Evolutionary conservation across 208 protist species (phyloP).

Genomic region (Leishmania mexicana): DNA sequence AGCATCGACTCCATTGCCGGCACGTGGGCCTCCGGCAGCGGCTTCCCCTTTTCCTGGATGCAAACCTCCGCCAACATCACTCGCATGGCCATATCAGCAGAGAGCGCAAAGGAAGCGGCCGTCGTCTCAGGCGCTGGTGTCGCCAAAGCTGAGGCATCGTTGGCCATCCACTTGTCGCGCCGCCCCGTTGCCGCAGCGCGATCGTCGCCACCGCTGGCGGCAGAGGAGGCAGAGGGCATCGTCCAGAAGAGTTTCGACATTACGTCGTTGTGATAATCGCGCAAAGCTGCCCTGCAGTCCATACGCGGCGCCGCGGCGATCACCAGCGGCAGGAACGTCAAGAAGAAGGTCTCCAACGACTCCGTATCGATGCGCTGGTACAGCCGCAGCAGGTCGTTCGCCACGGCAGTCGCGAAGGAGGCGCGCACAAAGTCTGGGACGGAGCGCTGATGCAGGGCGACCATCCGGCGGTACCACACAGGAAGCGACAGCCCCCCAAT

Average conservation of each 20-base stretch:
- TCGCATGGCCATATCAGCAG: conserved; percentile 12
- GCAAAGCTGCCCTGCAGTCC: neutral
- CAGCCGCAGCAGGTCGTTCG: conserved; percentile 38
- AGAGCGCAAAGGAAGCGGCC: conserved; percentile 8
- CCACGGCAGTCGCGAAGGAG: conserved; percentile 26
- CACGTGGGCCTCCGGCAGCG: conserved; percentile 18
- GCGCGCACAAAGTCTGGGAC: conserved; percentile 39
- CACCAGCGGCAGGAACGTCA: conserved; percentile 7
- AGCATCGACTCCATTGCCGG: conserved; percentile 21
- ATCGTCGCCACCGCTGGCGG: neutral
- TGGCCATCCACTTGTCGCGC: conserved; percentile 13
- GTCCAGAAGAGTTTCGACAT: conserved; percentile 17
- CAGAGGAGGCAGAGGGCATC: neutral
- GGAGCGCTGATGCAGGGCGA: conserved; percentile 29
- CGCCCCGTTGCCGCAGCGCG: neutral
- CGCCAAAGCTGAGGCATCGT: neutral
- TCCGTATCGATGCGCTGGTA: conserved; percentile 48
- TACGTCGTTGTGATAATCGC: conserved; percentile 11
- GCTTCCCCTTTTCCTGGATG: conserved; percentile 11
- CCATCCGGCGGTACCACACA: conserved; percentile 20
- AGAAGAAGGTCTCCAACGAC: conserved; percentile 19
- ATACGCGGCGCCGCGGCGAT: neutral
- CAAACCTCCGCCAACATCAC: conserved; percentile 17
- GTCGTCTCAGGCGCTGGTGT: neutral
- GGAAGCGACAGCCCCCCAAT: conserved; percentile 4